Evolutionary conservation across 345 rosid genomes (phyloP).

Genomic region (Rubroshorea leprosula): DNA sequence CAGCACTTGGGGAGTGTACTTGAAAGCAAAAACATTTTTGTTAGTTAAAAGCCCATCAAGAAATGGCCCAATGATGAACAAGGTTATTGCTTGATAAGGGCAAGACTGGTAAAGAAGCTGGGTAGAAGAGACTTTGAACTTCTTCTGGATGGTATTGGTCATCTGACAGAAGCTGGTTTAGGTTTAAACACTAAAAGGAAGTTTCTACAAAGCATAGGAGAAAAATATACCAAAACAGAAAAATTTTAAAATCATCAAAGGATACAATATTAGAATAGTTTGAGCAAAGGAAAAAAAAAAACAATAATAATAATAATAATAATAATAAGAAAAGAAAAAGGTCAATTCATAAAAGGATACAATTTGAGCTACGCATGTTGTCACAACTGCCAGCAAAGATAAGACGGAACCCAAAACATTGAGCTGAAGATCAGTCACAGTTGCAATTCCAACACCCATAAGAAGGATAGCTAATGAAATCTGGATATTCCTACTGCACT

Average conservation of each 20-base stretch:
- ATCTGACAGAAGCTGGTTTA: constrained; percentile 64
- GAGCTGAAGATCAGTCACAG: constrained; percentile 98
- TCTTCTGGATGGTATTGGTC: constrained; percentile 99
- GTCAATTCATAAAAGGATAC: constrained; percentile 56
- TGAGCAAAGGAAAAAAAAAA: neutral
- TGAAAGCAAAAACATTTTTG: constrained; percentile 89
- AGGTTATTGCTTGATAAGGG: constrained; percentile 93
- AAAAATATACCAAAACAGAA: neutral
- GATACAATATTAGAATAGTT: neutral
- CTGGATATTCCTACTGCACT: constrained; percentile 82
- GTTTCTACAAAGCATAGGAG: neutral
- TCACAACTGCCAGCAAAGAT: constrained; percentile 87
- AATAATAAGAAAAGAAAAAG: constrained; percentile 15
- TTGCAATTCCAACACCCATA: constrained; percentile 97
- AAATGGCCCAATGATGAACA: constrained; percentile 87
- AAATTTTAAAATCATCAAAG: neutral
- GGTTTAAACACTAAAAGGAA: constrained; percentile 22
- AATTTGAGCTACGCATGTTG: constrained; percentile 98
- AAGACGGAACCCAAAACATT: constrained; percentile 86
- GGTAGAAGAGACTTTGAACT: constrained; percentile 96
- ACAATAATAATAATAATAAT: too few species aligned
- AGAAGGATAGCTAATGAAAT: constrained; percentile 81
- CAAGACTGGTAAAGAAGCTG: constrained; percentile 98
- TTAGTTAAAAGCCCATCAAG: constrained; percentile 91
- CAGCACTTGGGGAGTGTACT: constrained; percentile 95